phyloP scores from a whole-genome alignment of 768 basidiomycete species.

The Calocybe cyanea region DNA sequence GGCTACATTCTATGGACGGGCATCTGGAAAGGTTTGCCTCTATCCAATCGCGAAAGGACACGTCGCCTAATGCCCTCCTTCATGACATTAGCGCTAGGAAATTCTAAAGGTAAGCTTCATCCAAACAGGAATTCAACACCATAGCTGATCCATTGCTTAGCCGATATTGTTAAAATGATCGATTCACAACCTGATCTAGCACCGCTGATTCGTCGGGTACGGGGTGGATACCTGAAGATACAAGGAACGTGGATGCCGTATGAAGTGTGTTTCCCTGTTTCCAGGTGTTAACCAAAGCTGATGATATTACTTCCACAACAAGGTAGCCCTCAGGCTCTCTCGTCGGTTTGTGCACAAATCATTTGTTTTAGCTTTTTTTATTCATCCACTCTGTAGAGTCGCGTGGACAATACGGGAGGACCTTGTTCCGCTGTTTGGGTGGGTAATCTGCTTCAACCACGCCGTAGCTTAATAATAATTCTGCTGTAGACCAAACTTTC shows the following conservation, averaged over 20 bases:
- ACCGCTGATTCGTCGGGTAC: conserved; percentile 74
- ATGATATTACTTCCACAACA: conserved; percentile 5
- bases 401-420: conserved; percentile 88
- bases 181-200: conserved; percentile 89
- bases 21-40: conserved; percentile 80
- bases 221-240: conserved; percentile 87
- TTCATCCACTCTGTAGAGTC: conserved; percentile 46
- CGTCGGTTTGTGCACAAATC: conserved; percentile 55
- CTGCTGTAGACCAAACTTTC: conserved; percentile 62
- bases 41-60: neutral
- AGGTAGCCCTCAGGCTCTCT: conserved; percentile 78
- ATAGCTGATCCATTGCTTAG: conserved; percentile 33
- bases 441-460: conserved; percentile 14
- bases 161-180: conserved; percentile 91
- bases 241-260: conserved; percentile 96
- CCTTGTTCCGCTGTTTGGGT: conserved; percentile 88
- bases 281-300: neutral
- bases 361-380: conserved; percentile 10
- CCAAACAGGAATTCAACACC: neutral
- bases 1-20: conserved; percentile 92
- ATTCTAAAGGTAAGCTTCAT: conserved; percentile 68
- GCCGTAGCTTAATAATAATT: conserved; percentile 3
- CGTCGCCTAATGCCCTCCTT: conserved; percentile 9
- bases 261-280: conserved; percentile 47
- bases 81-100: conserved; percentile 60